Conservation (phyloP, 352 stramenopile genomes). For the Pythium biforme region DNA sequence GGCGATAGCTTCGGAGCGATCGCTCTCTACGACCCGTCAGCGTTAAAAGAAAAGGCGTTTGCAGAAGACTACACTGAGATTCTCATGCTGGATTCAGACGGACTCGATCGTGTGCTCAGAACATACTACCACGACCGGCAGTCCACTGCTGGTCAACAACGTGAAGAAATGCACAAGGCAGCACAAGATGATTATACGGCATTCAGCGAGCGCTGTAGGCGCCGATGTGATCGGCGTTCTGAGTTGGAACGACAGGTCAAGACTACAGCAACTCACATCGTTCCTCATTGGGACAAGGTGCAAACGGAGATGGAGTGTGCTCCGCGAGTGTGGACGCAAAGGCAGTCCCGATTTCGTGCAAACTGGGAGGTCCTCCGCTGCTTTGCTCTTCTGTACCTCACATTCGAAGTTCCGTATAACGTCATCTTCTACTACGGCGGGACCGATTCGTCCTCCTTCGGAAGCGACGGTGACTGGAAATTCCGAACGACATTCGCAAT, state of each 20-base stretch:
- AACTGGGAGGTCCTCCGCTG: slow-evolving; percentile 24
- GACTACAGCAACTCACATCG: background rate
- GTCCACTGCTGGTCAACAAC: slow-evolving; percentile 19
- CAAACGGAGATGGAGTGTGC: slow-evolving; percentile 17
- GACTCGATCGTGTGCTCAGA: slow-evolving; percentile 15
- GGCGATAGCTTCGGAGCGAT: slow-evolving; percentile 30
- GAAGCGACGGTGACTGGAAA: background rate
- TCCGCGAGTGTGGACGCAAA: slow-evolving; percentile 14
- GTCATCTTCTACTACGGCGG: slow-evolving; percentile 33
- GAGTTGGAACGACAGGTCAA: background rate
- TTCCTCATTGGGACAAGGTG: slow-evolving; percentile 21
- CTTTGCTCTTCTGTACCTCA: slow-evolving; percentile 30
- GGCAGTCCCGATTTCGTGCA: slow-evolving; percentile 20
- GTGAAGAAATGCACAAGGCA: slow-evolving; percentile 22
- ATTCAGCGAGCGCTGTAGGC: slow-evolving; percentile 17
- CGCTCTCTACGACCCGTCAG: slow-evolving; percentile 23
- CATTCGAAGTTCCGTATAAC: slow-evolving; percentile 33
- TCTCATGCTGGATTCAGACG: slow-evolving; percentile 12
- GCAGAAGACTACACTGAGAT: slow-evolving; percentile 29
- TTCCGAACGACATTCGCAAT: slow-evolving; percentile 24
- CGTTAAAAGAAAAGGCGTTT: slow-evolving; percentile 28
- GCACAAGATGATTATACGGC: slow-evolving; percentile 21
- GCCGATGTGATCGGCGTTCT: background rate
- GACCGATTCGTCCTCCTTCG: slow-evolving; percentile 9
- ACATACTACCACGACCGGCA: slow-evolving; percentile 27